Conservation (phyloP, 441 rosid genomes). For the Biscutella laevigata region DNA sequence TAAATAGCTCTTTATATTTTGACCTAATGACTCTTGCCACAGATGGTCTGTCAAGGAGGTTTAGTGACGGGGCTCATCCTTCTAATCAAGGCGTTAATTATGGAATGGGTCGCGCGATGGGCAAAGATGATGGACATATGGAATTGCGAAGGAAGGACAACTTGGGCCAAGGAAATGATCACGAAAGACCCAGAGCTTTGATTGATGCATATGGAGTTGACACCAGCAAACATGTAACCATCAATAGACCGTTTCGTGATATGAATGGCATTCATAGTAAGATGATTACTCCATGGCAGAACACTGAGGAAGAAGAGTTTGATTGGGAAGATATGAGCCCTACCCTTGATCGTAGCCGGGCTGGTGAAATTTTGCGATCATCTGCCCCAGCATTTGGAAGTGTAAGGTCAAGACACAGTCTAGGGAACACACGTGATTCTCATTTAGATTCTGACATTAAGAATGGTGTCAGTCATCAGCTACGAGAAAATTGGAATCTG, state of each 20-base stretch:
- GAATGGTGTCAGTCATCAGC: slow-evolving; percentile 33
- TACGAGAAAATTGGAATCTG: slow-evolving; percentile 40
- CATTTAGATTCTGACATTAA: slow-evolving; percentile 38
- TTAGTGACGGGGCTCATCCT: slow-evolving; percentile 51
- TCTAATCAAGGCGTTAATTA: slow-evolving; percentile 46
- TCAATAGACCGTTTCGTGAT: slow-evolving; percentile 36
- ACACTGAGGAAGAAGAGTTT: slow-evolving; percentile 95
- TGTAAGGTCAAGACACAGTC: slow-evolving; percentile 36
- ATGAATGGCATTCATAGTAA: slow-evolving; percentile 48
- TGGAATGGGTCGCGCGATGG: slow-evolving; percentile 40
- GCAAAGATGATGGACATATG: slow-evolving; percentile 45
- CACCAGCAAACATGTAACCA: slow-evolving; percentile 39
- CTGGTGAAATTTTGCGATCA: slow-evolving; percentile 39
- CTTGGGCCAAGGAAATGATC: slow-evolving; percentile 50
- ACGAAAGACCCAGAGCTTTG: slow-evolving; percentile 69
- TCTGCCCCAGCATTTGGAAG: slow-evolving; percentile 42
- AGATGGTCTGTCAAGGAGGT: slow-evolving; percentile 55
- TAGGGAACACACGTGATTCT: slow-evolving; percentile 33
- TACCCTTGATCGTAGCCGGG: slow-evolving; percentile 54
- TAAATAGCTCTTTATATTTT: slow-evolving; percentile 31
- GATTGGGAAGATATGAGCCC: slow-evolving; percentile 99
- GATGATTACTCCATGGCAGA: slow-evolving; percentile 77
- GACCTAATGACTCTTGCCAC: slow-evolving; percentile 41
- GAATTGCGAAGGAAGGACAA: slow-evolving; percentile 60
- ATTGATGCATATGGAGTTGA: slow-evolving; percentile 94